phyloP scores from a whole-genome alignment of 2,329 filamentous ascomycete species.

The Hypoxylon sp. region DNA sequence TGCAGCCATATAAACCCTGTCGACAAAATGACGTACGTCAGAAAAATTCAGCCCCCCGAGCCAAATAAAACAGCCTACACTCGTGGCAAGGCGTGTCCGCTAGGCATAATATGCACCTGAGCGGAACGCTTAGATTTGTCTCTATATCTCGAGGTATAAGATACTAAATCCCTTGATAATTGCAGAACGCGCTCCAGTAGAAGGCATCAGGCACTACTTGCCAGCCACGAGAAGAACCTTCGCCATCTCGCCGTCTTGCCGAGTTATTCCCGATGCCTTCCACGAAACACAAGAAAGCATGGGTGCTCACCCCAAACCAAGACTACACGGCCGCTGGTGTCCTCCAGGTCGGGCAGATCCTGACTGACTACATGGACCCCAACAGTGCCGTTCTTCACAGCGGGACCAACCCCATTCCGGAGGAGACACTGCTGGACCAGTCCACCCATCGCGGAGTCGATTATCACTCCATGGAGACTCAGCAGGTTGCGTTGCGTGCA shows the following conservation, averaged over 20 bases:
- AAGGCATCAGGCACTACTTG: not conserved
- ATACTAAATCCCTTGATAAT: not conserved
- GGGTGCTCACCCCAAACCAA: slow-evolving; percentile 1
- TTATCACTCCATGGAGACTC: not conserved
- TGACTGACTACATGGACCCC: slow-evolving; percentile 1
- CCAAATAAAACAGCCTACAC: not conserved
- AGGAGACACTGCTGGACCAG: not conserved
- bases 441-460: not conserved
- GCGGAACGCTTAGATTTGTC: not conserved
- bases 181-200: not conserved
- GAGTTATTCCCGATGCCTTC: not conserved
- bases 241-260: not conserved
- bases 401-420: not conserved
- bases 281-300: not conserved
- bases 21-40: not conserved
- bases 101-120: not conserved
- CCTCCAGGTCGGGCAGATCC: slow-evolving; percentile 3
- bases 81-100: too few relatives aligned
- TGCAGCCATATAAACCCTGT: not conserved
- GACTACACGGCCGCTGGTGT: not conserved
- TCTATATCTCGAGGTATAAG: too few relatives aligned
- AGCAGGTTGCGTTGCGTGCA: not conserved
- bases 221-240: not conserved
- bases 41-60: not conserved
- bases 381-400: slow-evolving; percentile 1